Conservation (phyloP, 176 grass and related monocot genomes). For the Raddia distichophylla region DNA sequence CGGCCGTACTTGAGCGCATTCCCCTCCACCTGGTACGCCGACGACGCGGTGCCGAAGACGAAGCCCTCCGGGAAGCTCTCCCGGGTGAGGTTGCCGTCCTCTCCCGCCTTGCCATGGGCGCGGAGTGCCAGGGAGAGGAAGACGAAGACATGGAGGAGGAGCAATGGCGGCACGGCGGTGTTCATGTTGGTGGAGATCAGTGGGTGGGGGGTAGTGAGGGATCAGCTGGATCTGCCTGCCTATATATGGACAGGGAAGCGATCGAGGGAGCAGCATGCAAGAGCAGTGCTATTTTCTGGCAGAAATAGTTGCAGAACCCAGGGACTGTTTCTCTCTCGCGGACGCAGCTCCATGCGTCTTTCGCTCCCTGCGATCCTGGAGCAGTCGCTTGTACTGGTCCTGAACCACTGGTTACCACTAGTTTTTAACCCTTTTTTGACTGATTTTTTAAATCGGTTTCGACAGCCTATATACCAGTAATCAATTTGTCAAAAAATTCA, state of each 20-base stretch:
- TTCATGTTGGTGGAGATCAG: conserved; percentile 16
- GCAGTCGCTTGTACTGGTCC: neutral
- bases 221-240: neutral
- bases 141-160: conserved; percentile 6
- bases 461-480: neutral
- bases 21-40: conserved; percentile 68
- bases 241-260: conserved; percentile 20
- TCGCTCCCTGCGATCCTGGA: neutral
- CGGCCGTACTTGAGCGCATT: conserved; percentile 40
- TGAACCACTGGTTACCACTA: conserved; percentile 9
- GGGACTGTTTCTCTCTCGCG: conserved; percentile 32
- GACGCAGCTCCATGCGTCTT: neutral
- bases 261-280: conserved; percentile 37
- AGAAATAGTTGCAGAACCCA: conserved; percentile 38
- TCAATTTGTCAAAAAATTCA: too few relatives aligned
- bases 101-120: conserved; percentile 17
- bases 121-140: conserved; percentile 20
- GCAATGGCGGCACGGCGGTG: neutral
- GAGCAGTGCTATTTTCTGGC: conserved; percentile 32
- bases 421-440: neutral
- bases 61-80: conserved; percentile 53
- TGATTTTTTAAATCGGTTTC: neutral
- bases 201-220: too few relatives aligned
- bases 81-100: conserved; percentile 19
- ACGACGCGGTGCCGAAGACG: conserved; percentile 61